These are phyloP conservation scores for Simmondsia chinensis DNA, from an alignment of 148 eudicot genomes.

Conservation along the genomic window DNA sequence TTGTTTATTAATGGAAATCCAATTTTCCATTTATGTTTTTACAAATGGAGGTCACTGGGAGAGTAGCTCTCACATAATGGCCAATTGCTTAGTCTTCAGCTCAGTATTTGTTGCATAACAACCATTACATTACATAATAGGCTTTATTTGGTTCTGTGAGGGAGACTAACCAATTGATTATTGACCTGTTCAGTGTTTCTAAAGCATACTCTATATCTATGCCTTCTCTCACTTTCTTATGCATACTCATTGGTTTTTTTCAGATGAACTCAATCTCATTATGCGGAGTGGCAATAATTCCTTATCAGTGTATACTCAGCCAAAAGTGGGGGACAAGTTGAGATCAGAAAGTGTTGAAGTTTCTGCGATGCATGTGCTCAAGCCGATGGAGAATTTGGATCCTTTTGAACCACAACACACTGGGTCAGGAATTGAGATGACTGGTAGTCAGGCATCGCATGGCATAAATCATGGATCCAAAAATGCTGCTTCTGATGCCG, in stretches of 20 bases:
- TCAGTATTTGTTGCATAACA: too few species aligned
- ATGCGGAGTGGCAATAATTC: conserved; percentile 13
- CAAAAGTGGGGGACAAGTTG: conserved; percentile 13
- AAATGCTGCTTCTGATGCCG: background rate
- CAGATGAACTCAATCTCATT: conserved; percentile 13
- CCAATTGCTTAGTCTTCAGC: too few species aligned
- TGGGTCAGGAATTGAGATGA: conserved; percentile 9
- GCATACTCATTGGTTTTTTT: background rate
- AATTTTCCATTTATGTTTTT: too few species aligned
- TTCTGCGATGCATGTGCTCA: conserved; percentile 9
- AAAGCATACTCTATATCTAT: too few species aligned
- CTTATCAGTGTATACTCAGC: conserved; percentile 7
- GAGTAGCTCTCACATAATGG: too few species aligned
- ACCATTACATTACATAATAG: too few species aligned
- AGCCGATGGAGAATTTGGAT: conserved; percentile 6
- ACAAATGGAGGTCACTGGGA: too few species aligned
- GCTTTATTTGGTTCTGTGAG: too few species aligned
- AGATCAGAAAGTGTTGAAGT: conserved; percentile 1
- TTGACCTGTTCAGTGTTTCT: too few species aligned
- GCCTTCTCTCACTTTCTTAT: background rate
- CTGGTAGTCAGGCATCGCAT: conserved; percentile 9
- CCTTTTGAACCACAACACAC: conserved; percentile 8
- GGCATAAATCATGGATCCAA: conserved; percentile 5
- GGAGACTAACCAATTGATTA: too few species aligned
- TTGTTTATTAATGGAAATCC: too few species aligned